Evolutionary conservation across 179 eudicot species (phyloP), one percentile per base, ranked within the genome.

Genomic region (Beta lomatogona): DNA sequence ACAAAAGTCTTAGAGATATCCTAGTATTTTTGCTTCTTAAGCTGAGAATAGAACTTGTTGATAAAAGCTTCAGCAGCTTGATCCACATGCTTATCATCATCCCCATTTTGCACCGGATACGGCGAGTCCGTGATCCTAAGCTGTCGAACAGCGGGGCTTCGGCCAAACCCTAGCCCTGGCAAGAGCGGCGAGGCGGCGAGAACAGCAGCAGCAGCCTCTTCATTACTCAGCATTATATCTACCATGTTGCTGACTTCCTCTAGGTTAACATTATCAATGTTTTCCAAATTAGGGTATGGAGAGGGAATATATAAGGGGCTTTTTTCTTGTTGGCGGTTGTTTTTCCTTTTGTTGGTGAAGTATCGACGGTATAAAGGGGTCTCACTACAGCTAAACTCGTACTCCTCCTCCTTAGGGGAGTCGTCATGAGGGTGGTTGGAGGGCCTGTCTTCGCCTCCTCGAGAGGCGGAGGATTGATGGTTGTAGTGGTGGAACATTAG

Each of bases 111-210:
- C 9, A 86, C n/a, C 28, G 92, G 80, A 50, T 82, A 91, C 2
- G 93, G 97, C n/a, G 97, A 93, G 69, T 93, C 94, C 22, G 91
- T 89, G 15, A 90, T 80, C 79, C 94, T 85, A 21, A 91, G 85
- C 80, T 90, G 92, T 74, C 92, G 86, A 78, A 84, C 86, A 65
- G 44, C 36, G 1, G 91, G 89, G 73, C 87, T 90, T 60, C 6
- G 46, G 9, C 97, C 97, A 21, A 87, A 89, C 73, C 93, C 91
- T 63, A 91, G 88, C 73, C 90, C 58, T 4, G 81, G 50, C 19
- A 64, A 45, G 11, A 54, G 64, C 1, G 94, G 88, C 0, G 94
- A 86, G 3, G 87, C 76, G 69, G 53, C 81, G 4, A 19, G 18
- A 36, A 59, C 48, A 31, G 2, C 31, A 60, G 3, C 9, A 22